phyloP scores from a whole-genome alignment of 228 moss, liverwort and hornwort genomes.

The Sphagnum fallax region DNA sequence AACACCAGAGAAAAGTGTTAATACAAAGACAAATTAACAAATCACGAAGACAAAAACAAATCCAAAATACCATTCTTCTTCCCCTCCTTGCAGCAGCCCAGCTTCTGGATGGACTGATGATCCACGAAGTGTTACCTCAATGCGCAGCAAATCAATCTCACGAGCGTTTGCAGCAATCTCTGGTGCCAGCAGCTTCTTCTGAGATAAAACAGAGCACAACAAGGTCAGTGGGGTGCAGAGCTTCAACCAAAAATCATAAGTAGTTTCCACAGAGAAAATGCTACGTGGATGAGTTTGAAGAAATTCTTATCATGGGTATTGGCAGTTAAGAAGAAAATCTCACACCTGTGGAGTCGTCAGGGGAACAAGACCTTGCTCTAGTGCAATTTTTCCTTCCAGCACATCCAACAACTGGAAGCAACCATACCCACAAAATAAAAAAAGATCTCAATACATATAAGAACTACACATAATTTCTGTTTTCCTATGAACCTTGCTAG shows the following conservation, averaged over 20 bases:
- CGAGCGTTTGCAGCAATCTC: slow-evolving; percentile 33
- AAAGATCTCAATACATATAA: neutral
- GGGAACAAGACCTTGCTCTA: slow-evolving; percentile 9
- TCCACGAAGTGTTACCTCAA: slow-evolving; percentile 27
- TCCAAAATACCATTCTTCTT: neutral
- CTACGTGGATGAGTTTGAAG: neutral
- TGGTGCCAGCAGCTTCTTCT: slow-evolving; percentile 38
- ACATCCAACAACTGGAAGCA: slow-evolving; percentile 45
- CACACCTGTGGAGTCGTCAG: slow-evolving; percentile 51
- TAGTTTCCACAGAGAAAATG: neutral
- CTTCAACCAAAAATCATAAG: neutral
- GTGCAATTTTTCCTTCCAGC: slow-evolving; percentile 35
- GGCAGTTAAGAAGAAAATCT: neutral
- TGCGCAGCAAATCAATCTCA: slow-evolving; percentile 52
- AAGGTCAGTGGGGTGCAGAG: neutral
- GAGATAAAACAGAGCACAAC: neutral
- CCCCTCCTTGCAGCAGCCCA: neutral
- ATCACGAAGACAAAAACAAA: neutral
- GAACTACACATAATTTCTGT: neutral
- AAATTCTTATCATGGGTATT: neutral
- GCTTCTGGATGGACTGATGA: too few species aligned
- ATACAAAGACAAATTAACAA: neutral
- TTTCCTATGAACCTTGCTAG: neutral
- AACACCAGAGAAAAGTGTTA: neutral
- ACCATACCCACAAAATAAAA: neutral